Evolutionary conservation across 108 stramenopile genomes (phyloP), one percentile per base, ranked within the genome.

Genomic region (Nitzschia sp.): DNA sequence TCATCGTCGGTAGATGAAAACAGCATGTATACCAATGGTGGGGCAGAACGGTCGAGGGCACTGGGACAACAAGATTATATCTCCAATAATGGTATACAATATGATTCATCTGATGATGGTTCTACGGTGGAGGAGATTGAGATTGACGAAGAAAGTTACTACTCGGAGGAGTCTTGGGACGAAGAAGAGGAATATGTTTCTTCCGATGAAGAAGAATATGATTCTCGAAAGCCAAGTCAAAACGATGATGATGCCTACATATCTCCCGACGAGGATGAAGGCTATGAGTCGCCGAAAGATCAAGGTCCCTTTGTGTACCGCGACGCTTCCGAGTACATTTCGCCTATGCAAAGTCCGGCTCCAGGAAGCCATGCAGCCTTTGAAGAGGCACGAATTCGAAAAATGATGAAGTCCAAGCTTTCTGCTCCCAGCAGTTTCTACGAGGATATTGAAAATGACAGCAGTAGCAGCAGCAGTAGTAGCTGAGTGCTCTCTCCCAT

Each of bases 111-210:
- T 7, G 22, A 22, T 25, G 29, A 40, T 3, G 29, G 38, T 11
- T 8, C 22, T 34, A 17, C 15, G 26, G 57, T 55, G 12, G 17
- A 14, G 6, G 38, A 29, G n/a, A 40, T 37, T 17, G 57, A 39
- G 6, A 40, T 25, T 8, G 57, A 58, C 6, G 46, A 48, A 17
- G 46, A 48, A 2, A 48, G 46, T 48, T 58, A 58, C 29, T n/a
- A 39, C 39, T 38, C 34, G 39, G 57, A n/a, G 38, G 29, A 39
- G 19, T 20, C 19, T 8, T 55, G 54, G 54, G 54, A 55, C 54
- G 54, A 55, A 25, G 57, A 58, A 38, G 57, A 39, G 15, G 34
- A 58, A 19, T 58, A 58, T 37, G 19, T 39, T n/a, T 58, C 57
- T 2, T 37, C 57, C 2, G 57, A 58, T 38, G 57, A 58, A 39